Conservation (phyloP, 345 rosid species). For the Linum lewisii region DNA sequence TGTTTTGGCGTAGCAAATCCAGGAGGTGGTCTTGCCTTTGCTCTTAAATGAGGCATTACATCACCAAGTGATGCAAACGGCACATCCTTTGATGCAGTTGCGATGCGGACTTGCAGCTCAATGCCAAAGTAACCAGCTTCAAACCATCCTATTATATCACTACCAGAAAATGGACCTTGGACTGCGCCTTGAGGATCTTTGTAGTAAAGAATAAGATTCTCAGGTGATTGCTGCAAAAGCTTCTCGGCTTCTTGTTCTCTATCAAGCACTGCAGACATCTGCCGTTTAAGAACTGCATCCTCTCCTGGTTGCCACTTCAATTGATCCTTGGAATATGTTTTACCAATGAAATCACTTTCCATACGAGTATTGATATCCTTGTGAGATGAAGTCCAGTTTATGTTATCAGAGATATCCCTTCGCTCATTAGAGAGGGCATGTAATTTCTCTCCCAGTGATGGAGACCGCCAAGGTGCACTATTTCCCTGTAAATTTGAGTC, state of each 20-base stretch:
- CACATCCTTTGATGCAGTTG: conserved; percentile 57
- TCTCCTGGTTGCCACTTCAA: conserved; percentile 43
- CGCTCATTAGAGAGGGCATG: conserved; percentile 31
- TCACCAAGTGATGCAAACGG: conserved; percentile 79
- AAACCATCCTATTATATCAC: conserved; percentile 93
- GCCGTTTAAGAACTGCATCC: conserved; percentile 49
- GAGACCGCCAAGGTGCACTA: conserved; percentile 43
- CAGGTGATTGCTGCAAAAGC: conserved; percentile 50
- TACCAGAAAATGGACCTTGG: conserved; percentile 88
- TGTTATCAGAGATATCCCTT: conserved; percentile 41
- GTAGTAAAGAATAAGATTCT: conserved; percentile 60
- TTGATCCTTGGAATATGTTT: conserved; percentile 44
- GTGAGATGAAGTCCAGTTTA: conserved; percentile 36
- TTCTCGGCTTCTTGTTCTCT: conserved; percentile 68
- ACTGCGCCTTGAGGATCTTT: conserved; percentile 93
- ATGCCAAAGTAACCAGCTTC: conserved; percentile 96
- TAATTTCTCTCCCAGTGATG: conserved; percentile 40
- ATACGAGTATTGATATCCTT: conserved; percentile 39
- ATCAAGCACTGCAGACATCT: conserved; percentile 46
- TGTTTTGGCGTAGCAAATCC: conserved; percentile 70
- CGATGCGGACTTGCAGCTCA: conserved; percentile 67
- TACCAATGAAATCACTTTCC: conserved; percentile 31
- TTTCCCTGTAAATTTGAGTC: conserved; percentile 37
- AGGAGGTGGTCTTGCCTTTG: conserved; percentile 96
- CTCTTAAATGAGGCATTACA: conserved; percentile 94